Conservation (phyloP, 2,329 filamentous ascomycete genomes). For the Neurospora crassa region DNA sequence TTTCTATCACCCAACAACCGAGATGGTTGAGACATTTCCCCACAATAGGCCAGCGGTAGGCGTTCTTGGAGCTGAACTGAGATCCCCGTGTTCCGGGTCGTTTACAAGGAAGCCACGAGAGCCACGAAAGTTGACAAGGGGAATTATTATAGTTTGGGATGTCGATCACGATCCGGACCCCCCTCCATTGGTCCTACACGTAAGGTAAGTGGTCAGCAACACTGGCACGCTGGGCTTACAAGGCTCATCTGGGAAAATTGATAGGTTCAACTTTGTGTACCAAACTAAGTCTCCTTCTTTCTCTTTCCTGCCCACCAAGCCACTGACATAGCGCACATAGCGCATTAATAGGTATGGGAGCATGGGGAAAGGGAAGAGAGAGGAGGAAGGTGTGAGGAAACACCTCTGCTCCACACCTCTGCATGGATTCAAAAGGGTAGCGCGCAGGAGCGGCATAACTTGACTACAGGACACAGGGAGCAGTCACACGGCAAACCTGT, state of each 20-base stretch:
- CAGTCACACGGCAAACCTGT: no score
- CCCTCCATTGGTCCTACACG: not conserved
- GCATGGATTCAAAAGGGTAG: no score
- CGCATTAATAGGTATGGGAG: not conserved
- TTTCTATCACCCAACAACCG: not conserved
- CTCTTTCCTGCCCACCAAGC: not conserved
- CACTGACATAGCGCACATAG: not conserved
- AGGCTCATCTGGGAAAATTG: not conserved
- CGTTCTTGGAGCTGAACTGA: not conserved
- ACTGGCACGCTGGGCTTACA: not conserved
- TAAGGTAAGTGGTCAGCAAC: not conserved
- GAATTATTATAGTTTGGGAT: not conserved
- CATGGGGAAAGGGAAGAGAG: not conserved
- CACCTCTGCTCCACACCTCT: not conserved
- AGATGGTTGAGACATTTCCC: not conserved
- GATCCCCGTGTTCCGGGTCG: not conserved
- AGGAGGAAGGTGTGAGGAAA: not conserved
- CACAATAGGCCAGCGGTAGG: not conserved
- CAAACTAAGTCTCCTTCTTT: not conserved
- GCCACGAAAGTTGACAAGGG: not conserved
- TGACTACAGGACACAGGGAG: no score
- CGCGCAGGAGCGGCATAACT: no score
- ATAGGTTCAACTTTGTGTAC: not conserved
- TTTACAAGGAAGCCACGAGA: not conserved
- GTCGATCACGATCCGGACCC: not conserved